Percentiles rank a stretch among this genome's conserved stretches.
Evolutionary conservation across 164 flowering plant genomes (phyloP).

Genomic region (Akebia trifoliata): DNA sequence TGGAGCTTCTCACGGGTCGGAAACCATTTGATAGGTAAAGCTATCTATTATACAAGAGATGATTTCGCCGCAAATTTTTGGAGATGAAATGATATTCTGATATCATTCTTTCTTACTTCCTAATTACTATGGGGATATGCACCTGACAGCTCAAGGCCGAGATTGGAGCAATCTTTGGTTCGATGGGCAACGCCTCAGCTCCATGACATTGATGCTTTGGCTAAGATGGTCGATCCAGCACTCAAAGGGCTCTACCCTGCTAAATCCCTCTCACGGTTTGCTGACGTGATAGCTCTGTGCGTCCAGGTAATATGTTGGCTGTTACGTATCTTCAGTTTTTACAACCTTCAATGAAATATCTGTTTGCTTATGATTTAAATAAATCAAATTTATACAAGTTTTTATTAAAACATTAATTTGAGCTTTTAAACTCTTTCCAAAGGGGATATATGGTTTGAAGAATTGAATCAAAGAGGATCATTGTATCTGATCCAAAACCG

Average conservation of each 20-base stretch:
- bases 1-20: conserved; percentile 93
- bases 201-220: conserved; percentile 92
- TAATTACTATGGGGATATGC: too few species aligned
- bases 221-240: conserved; percentile 92
- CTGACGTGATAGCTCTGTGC: conserved; percentile 93
- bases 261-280: conserved; percentile 95
- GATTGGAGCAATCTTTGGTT: conserved; percentile 90
- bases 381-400: too few species aligned
- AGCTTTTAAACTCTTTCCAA: too few species aligned
- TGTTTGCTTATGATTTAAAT: too few species aligned
- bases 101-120: too few species aligned
- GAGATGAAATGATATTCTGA: too few species aligned
- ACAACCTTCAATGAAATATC: too few species aligned
- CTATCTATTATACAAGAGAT: background rate
- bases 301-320: conserved; percentile 68
- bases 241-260: conserved; percentile 87
- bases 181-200: conserved; percentile 99
- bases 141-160: conserved; percentile 60
- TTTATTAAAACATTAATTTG: background rate
- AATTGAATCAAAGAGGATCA: too few species aligned
- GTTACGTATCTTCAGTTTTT: too few species aligned
- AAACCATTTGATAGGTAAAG: conserved; percentile 86
- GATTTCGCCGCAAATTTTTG: too few species aligned
- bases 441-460: too few species aligned
- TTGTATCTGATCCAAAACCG: too few species aligned